Conservation (phyloP, 2,329 filamentous ascomycete genomes). For the Helotiales sp. region DNA sequence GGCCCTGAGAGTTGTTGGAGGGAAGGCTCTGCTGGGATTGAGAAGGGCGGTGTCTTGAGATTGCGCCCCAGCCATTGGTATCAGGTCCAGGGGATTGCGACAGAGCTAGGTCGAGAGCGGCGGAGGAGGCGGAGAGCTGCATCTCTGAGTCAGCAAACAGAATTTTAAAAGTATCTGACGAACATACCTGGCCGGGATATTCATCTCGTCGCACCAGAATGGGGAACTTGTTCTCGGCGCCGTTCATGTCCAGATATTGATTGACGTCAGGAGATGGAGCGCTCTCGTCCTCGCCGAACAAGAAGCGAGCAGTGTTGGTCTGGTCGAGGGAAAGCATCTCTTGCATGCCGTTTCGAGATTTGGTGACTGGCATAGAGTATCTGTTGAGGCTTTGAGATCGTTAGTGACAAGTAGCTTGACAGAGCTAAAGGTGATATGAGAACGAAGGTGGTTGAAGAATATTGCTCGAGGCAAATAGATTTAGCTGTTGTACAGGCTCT, state of each 20-base stretch:
- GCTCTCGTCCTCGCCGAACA: constrained; percentile 80
- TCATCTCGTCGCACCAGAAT: constrained; percentile 73
- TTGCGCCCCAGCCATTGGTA: constrained; percentile 41
- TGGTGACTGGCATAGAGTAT: constrained; percentile 90
- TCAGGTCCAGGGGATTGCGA: constrained; percentile 70
- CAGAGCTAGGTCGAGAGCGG: constrained; percentile 79
- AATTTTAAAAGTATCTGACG: neutral
- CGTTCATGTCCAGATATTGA: constrained; percentile 72
- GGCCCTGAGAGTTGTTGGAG: constrained; percentile 35
- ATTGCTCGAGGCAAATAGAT: constrained; percentile 4
- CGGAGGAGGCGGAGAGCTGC: constrained; percentile 80
- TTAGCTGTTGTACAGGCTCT: constrained; percentile 14
- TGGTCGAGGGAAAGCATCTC: constrained; percentile 73
- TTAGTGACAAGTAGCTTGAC: constrained; percentile 29
- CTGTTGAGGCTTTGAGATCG: constrained; percentile 72
- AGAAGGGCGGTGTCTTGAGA: constrained; percentile 41
- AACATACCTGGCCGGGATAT: constrained; percentile 41
- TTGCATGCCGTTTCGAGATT: constrained; percentile 69
- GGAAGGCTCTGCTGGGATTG: constrained; percentile 54
- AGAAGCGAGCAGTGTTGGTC: constrained; percentile 82
- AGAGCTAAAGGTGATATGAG: constrained; percentile 14
- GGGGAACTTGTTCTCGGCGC: constrained; percentile 84
- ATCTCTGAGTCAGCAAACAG: constrained; percentile 48
- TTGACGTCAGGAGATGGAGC: constrained; percentile 59
- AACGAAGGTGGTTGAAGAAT: constrained; percentile 17